These are phyloP conservation scores for Tylopilus balloui DNA, from an alignment of 768 basidiomycete species.

Conservation along the genomic window DNA sequence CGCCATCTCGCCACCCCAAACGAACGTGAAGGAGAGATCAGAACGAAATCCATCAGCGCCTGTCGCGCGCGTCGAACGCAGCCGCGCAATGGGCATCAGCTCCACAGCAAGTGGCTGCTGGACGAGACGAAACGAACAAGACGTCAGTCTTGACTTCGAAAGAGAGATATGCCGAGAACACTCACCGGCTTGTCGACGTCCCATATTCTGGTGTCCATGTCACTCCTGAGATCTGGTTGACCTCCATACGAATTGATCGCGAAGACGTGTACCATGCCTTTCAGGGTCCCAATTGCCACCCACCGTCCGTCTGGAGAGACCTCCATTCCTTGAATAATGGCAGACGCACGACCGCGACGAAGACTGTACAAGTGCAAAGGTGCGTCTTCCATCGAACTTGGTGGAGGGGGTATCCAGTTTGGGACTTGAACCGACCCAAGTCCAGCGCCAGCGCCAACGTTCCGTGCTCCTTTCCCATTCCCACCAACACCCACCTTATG, in stretches of 20 bases:
- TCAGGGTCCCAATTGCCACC: conserved; percentile 60
- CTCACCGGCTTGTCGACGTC: conserved; percentile 49
- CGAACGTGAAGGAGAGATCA: conserved; percentile 55
- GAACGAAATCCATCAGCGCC: conserved; percentile 29
- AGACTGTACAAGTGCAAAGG: conserved; percentile 65
- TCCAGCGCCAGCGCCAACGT: neutral
- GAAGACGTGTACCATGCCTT: conserved; percentile 67
- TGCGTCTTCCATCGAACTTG: conserved; percentile 13
- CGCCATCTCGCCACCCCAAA: conserved; percentile 31
- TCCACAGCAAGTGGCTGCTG: conserved; percentile 52
- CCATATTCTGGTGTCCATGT: conserved; percentile 53
- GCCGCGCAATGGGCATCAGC: conserved; percentile 51
- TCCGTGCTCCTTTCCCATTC: conserved; percentile 1
- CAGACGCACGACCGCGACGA: conserved; percentile 65
- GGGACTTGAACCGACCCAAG: neutral
- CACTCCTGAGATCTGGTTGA: conserved; percentile 54
- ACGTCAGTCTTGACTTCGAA: neutral
- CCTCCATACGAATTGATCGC: conserved; percentile 76
- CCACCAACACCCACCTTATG: neutral
- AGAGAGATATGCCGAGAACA: neutral
- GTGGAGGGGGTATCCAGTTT: conserved; percentile 1
- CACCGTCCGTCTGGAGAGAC: conserved; percentile 53
- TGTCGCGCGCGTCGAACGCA: conserved; percentile 37
- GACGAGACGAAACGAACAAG: conserved; percentile 1
- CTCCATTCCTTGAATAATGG: conserved; percentile 50